Base-by-base conservation (phyloP, 345 rosid genomes). In the Salix brachista region DNA sequence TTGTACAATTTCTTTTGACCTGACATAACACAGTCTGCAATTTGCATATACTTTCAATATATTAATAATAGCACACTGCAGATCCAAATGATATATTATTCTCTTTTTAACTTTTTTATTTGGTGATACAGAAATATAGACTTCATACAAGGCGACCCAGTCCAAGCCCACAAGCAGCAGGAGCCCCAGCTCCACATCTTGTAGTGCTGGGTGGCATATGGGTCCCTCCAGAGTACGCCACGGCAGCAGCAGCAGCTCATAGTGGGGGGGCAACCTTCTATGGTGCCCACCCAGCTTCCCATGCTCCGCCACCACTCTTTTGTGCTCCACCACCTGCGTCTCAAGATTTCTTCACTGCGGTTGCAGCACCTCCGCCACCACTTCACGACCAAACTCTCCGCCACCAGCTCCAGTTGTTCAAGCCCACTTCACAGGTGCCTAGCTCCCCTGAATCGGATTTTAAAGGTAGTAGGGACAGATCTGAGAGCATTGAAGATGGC, bases 101-200 rank as follows among this genome's bases (percentile, higher is more conserved):
- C 23, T 46, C 41, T 70, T 65, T 54, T 65, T 70, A 70, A 17
- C 64, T 50, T 58, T 30, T 6, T 16, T 58, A 8, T 32, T n/a
- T 36, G 5, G 44, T 50, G 80, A 64, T 48, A 81, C 92, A 96
- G 99, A 96, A 96, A 86, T 96, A 92, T 81, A 84, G 99, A 88
- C 94, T 96, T 32, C 99, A 96, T 83, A 96, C 99, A 5, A 89
- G 99, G 77, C 85, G 99, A 84, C 97, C 98, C 42, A 92, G 97
- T 83, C 92, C 98, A 71, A 93, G 90, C 87, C 94, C 96, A 82
- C 98, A 91, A 81, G 81, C 89, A 42, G 70, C 92, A 23, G 91
- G 91, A 67, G 87, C 84, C 1, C 82, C 86, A 11, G 67, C 89
- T 7, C 90, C 95, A 1, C 98, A 87, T 83, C 85, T 96, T 23